Evolutionary conservation across 176 grass and related monocot genomes (phyloP).

Genomic region (Melocanna baccifera): DNA sequence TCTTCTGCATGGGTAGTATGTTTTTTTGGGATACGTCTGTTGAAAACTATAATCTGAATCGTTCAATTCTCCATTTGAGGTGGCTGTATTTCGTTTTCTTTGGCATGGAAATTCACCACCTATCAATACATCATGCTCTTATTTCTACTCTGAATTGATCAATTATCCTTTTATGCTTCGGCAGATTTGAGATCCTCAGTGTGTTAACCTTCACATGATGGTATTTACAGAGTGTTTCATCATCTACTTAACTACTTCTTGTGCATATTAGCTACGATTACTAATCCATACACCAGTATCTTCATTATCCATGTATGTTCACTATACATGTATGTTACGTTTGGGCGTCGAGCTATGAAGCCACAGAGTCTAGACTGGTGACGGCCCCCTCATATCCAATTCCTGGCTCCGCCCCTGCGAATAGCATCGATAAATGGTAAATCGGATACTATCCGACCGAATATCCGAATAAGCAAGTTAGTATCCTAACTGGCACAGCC

Average conservation of each 20-base stretch:
- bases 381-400: too few relatives aligned
- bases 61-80: neutral
- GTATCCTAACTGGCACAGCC: too few relatives aligned
- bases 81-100: neutral
- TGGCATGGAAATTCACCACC: neutral
- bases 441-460: too few relatives aligned
- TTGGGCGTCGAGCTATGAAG: too few relatives aligned
- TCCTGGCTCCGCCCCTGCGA: too few relatives aligned
- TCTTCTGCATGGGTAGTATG: neutral
- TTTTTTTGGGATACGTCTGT: neutral
- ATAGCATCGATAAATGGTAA: too few relatives aligned
- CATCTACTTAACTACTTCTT: conserved; percentile 4
- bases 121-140: neutral
- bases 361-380: too few relatives aligned
- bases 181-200: neutral
- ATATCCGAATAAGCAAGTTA: too few relatives aligned
- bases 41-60: too few relatives aligned
- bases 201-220: neutral
- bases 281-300: neutral
- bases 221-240: neutral
- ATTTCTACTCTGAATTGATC: neutral
- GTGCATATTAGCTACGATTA: neutral
- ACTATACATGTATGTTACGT: too few relatives aligned
- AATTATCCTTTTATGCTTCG: neutral
- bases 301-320: neutral